Evolutionary conservation across 108 stramenopile species (phyloP).

Genomic region (Fragilariopsis cylindrus): DNA sequence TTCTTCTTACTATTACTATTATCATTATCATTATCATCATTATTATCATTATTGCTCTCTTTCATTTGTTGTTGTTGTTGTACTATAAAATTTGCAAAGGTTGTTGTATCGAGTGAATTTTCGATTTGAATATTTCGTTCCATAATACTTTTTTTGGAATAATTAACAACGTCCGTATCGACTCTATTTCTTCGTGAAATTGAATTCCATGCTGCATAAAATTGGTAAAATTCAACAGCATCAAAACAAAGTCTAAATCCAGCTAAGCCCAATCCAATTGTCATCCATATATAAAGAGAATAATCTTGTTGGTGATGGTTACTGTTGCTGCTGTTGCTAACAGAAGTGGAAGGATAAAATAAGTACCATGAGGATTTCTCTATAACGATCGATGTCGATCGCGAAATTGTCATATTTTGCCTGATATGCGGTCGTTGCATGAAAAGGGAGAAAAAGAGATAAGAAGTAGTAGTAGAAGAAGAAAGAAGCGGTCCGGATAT

Average conservation of each 20-base stretch:
- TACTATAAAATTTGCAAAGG: neutral
- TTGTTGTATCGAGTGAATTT: neutral
- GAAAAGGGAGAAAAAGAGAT: neutral
- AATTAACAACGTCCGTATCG: neutral
- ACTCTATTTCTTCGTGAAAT: constrained; percentile 1
- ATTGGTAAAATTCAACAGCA: constrained; percentile 18
- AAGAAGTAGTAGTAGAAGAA: neutral
- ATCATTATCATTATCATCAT: neutral
- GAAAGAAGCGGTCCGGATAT: neutral
- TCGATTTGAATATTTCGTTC: neutral
- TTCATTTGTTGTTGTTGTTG: neutral
- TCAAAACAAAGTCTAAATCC: neutral
- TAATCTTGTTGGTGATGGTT: neutral
- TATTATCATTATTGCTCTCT: neutral
- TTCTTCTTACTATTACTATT: neutral
- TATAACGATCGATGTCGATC: neutral
- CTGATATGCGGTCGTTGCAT: neutral
- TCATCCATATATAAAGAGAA: neutral
- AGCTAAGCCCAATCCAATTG: neutral
- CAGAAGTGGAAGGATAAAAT: neutral
- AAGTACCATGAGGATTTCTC: constrained; percentile 3
- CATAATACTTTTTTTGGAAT: neutral
- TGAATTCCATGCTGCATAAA: constrained; percentile 23
- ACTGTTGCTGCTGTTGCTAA: constrained; percentile 1
- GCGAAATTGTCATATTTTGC: neutral